Base-by-base conservation (phyloP, 768 basidiomycete species). In the Suillus decipiens region DNA sequence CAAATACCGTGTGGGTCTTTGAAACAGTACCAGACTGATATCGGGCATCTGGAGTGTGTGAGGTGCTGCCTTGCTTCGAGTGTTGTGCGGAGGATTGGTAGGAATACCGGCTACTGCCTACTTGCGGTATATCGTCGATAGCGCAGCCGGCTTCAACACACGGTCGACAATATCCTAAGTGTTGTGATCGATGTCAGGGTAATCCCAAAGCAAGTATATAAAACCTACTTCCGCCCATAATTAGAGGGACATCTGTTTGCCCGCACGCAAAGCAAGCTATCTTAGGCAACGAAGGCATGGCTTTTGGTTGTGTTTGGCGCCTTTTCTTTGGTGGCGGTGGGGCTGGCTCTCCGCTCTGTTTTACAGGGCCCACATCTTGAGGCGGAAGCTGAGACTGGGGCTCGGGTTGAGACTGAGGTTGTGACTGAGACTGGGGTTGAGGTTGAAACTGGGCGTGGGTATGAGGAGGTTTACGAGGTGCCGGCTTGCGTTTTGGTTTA, bases 221-320 rank as follows among this genome's bases (percentile, higher is more conserved):
- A 51, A 42, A 81, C 89, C 81, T 67, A 91, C 90, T 82, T 47
- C 90, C 90, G 62, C 89, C 89, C 71, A 87, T 79, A 59, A 91
- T 84, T n/a, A 92, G 78, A 8, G 90, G 90, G 15, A 92, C 90
- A 69, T 89, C 88, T 17, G 81, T 84, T 71, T 84, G 81, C 50
- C 83, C 82, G 72, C 90, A 92, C 7, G 83, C 75, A 43, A 81
- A 75, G 65, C 90, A 92, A 37, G 81, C 76, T 9, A 86, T 85
- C 48, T 77, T 75, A 1, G 79, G 76, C 11, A 84, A 79, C 15
- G 79, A 72, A 17, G 64, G 51, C 48, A 71, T 71, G 11, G 66
- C 56, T 61, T 78, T 81, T 1, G 70, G 59, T 37, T 79, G 80
- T 0, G 75, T 51, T 39, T 74, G 65, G 43, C 78, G 79, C 63